Evolutionary conservation across 2,329 filamentous ascomycete genomes (phyloP).

Genomic region (Trichophyton mentagrophytes): DNA sequence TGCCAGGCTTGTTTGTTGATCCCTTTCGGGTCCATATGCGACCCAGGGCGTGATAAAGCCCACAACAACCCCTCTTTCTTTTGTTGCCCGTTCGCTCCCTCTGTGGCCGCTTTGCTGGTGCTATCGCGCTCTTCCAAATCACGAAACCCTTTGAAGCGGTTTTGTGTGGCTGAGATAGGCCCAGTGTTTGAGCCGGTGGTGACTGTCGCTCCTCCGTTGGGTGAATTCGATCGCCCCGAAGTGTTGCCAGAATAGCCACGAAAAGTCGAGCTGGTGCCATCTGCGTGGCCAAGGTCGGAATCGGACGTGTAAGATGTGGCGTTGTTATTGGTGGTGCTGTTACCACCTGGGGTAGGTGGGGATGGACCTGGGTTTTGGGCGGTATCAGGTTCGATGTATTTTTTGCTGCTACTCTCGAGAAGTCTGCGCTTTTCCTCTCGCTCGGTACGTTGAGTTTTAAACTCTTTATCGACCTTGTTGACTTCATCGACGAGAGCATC

Average conservation of each 20-base stretch:
- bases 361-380: conserved; percentile 31
- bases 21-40: conserved; percentile 87
- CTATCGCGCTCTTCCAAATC: conserved; percentile 76
- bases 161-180: conserved; percentile 25
- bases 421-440: conserved; percentile 85
- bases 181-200: conserved; percentile 14
- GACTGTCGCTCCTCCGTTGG: conserved; percentile 15
- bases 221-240: conserved; percentile 33
- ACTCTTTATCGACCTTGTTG: conserved; percentile 89
- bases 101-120: conserved; percentile 39
- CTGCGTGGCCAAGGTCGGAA: conserved; percentile 56
- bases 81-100: conserved; percentile 50
- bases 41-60: conserved; percentile 84
- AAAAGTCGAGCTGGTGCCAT: conserved; percentile 60
- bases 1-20: conserved; percentile 98
- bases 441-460: conserved; percentile 87
- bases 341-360: conserved; percentile 22
- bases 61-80: conserved; percentile 90
- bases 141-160: conserved; percentile 77
- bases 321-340: conserved; percentile 23
- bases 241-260: conserved; percentile 39
- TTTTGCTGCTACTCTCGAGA: conserved; percentile 73
- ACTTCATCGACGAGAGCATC: conserved; percentile 82
- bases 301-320: conserved; percentile 46
- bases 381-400: conserved; percentile 57